Conservation (phyloP, 192 early-diverging fungal species). For the Paraglomus occultum region DNA sequence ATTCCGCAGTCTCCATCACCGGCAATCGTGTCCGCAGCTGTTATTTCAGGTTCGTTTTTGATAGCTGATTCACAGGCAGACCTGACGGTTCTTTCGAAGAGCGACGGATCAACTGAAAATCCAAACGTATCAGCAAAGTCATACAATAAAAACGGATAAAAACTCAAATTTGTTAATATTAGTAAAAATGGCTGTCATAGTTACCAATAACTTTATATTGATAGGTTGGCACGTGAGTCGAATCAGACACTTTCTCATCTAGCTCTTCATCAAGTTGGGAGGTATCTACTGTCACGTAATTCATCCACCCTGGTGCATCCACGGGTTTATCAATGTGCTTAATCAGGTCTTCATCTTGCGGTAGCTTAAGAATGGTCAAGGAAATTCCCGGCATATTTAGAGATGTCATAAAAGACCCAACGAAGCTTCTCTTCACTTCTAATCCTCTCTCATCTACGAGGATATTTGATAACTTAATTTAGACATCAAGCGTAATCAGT, state of each 20-base stretch:
- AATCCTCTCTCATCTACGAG: conserved; percentile 34
- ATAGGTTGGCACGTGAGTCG: conserved; percentile 45
- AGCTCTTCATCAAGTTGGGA: conserved; percentile 53
- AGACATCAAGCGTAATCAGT: neutral
- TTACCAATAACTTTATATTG: neutral
- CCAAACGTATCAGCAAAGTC: neutral
- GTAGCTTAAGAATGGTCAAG: conserved; percentile 64
- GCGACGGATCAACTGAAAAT: conserved; percentile 6
- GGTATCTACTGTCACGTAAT: conserved; percentile 37
- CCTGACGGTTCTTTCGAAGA: conserved; percentile 34
- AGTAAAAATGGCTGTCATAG: neutral
- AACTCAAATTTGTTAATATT: neutral
- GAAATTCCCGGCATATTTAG: conserved; percentile 81
- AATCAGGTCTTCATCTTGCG: conserved; percentile 47
- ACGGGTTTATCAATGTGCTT: conserved; percentile 57
- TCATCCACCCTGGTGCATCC: conserved; percentile 63
- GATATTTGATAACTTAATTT: neutral
- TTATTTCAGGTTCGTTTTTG: conserved; percentile 60
- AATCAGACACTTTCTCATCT: conserved; percentile 64
- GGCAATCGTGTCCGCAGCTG: conserved; percentile 65
- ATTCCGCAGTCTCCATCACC: conserved; percentile 87
- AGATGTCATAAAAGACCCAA: conserved; percentile 76
- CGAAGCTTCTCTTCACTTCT: conserved; percentile 54
- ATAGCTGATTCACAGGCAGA: conserved; percentile 43
- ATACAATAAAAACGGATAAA: neutral